Conservation (phyloP, 2,329 filamentous ascomycete genomes). For the Colletotrichum shisoi region DNA sequence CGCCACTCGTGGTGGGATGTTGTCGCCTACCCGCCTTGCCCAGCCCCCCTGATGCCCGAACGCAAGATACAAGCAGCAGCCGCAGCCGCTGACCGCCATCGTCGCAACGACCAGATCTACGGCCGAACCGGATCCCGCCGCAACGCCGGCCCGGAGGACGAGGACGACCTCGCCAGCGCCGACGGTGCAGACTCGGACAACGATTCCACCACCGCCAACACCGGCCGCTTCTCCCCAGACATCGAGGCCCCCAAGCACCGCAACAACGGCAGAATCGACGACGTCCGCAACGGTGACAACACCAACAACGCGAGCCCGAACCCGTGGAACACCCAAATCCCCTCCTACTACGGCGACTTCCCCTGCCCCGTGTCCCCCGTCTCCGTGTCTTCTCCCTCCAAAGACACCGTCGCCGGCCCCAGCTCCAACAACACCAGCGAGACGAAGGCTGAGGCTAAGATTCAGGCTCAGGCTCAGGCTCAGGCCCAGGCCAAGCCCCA, state of each 20-base stretch:
- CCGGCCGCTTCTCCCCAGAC: background rate
- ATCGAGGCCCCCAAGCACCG: background rate
- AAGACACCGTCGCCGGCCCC: background rate
- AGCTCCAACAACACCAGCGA: background rate
- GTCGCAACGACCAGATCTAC: constrained; percentile 18
- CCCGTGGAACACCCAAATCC: constrained; percentile 18
- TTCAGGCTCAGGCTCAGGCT: too few species aligned
- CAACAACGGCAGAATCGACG: background rate
- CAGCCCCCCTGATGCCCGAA: background rate
- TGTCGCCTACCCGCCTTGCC: constrained; percentile 1
- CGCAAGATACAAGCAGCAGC: background rate
- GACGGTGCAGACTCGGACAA: background rate
- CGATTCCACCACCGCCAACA: background rate
- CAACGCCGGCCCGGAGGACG: constrained; percentile 9
- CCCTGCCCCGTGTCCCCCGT: background rate
- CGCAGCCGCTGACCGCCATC: background rate
- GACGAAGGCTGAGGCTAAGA: background rate
- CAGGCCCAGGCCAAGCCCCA: too few species aligned
- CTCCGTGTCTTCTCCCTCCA: background rate
- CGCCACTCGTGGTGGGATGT: constrained; percentile 23
- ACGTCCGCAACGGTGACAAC: background rate
- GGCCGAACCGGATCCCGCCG: constrained; percentile 17
- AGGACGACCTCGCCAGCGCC: background rate
- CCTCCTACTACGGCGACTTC: constrained; percentile 26
- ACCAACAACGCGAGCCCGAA: constrained; percentile 1